These are phyloP conservation scores for Diaporthe nobilis DNA, from an alignment of 2,329 filamentous ascomycete genomes.

Conservation along the genomic window DNA sequence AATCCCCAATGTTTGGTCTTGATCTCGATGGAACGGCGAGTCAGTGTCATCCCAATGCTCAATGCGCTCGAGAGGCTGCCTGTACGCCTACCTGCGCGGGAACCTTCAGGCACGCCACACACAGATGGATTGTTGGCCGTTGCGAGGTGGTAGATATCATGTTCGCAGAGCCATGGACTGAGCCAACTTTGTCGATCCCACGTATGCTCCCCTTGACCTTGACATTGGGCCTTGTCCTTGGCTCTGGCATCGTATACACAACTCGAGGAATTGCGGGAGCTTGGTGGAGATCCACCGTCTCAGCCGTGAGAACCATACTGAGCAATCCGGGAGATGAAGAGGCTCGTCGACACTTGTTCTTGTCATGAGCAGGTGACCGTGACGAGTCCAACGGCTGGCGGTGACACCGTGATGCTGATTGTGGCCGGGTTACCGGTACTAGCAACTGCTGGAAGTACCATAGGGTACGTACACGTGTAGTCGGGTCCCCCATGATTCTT, in stretches of 20 bases:
- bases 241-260: background rate
- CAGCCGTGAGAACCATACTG: too few species aligned
- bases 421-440: background rate
- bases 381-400: background rate
- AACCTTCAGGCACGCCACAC: background rate
- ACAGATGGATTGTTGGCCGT: background rate
- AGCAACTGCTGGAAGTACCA: background rate
- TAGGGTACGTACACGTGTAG: background rate
- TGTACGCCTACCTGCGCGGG: background rate
- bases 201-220: conserved; percentile 2
- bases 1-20: background rate
- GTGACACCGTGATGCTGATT: background rate
- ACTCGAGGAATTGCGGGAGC: background rate
- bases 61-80: conserved; percentile 15
- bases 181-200: conserved; percentile 14
- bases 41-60: conserved; percentile 7
- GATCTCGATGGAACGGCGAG: conserved; percentile 1
- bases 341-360: background rate
- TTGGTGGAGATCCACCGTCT: background rate
- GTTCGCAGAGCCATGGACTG: background rate
- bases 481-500: conserved; percentile 3
- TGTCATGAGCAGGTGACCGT: conserved; percentile 3
- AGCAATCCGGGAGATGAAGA: background rate
- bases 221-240: background rate
- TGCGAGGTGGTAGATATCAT: background rate